Evolutionary conservation across 148 eudicot genomes (phyloP).

Genomic region (Vaccinium macrocarpon): DNA sequence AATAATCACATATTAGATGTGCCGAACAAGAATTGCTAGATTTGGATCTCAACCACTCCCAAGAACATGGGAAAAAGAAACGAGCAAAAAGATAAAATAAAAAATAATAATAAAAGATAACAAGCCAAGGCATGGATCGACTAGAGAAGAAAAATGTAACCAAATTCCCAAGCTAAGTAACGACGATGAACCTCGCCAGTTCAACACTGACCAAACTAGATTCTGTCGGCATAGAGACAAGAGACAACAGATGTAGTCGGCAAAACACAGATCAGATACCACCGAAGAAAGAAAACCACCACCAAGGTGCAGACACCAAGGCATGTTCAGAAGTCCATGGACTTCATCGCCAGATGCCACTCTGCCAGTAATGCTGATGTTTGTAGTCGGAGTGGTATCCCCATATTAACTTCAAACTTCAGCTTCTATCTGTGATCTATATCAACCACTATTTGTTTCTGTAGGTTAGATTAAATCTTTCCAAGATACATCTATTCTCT

Average conservation of each 20-base stretch:
- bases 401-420: neutral
- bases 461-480: neutral
- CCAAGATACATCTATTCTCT: neutral
- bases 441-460: neutral
- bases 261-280: neutral
- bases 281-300: neutral
- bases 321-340: neutral
- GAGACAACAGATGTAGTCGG: neutral
- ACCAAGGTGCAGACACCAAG: neutral
- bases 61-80: neutral
- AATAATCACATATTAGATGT: neutral
- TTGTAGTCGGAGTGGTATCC: neutral
- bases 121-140: neutral
- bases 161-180: neutral
- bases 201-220: neutral
- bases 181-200: neutral
- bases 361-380: neutral
- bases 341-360: neutral
- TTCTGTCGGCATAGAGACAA: neutral
- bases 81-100: neutral
- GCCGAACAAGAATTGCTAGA: neutral
- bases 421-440: neutral
- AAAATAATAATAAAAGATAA: no score
- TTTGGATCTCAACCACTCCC: neutral
- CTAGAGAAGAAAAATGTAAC: neutral